phyloP scores from a whole-genome alignment of 306 rosid species.

The Cucurbita pepo region DNA sequence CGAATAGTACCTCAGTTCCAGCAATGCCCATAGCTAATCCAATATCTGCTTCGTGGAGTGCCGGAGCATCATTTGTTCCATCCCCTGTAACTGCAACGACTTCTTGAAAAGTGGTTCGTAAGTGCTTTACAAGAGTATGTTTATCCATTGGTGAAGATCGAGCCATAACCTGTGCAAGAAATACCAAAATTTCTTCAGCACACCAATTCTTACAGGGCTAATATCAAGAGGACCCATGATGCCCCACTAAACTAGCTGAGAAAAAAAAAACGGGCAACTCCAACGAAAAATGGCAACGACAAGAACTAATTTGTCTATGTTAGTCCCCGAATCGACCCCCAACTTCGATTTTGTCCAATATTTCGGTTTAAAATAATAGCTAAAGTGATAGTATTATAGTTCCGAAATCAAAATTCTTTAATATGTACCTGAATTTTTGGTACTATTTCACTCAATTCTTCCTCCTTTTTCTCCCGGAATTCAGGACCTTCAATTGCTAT shows the following conservation, averaged over 20 bases:
- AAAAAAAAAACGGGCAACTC: neutral
- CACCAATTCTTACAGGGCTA: neutral
- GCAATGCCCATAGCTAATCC: constrained; percentile 99
- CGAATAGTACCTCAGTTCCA: constrained; percentile 70
- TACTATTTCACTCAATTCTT: constrained; percentile 46
- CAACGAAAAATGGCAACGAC: neutral
- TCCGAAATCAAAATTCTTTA: neutral
- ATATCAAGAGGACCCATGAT: neutral
- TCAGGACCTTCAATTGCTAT: constrained; percentile 91
- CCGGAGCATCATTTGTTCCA: constrained; percentile 98
- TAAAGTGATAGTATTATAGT: neutral
- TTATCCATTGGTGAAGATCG: constrained; percentile 96
- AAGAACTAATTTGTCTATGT: neutral
- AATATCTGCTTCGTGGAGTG: constrained; percentile 98
- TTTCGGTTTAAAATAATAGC: neutral
- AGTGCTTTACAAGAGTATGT: constrained; percentile 70
- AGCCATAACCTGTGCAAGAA: constrained; percentile 68
- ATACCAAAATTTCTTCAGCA: constrained; percentile 4
- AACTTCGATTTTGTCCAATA: neutral
- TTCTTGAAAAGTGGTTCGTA: constrained; percentile 77
- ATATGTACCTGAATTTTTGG: constrained; percentile 70
- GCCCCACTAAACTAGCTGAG: neutral
- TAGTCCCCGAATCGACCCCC: neutral
- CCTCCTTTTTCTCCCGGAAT: constrained; percentile 65
- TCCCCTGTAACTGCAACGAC: constrained; percentile 98